Percentiles rank a stretch among this genome's conserved stretches.
Evolutionary conservation across 345 rosid genomes (phyloP).

Genomic region (Xanthoceras sorbifolium): DNA sequence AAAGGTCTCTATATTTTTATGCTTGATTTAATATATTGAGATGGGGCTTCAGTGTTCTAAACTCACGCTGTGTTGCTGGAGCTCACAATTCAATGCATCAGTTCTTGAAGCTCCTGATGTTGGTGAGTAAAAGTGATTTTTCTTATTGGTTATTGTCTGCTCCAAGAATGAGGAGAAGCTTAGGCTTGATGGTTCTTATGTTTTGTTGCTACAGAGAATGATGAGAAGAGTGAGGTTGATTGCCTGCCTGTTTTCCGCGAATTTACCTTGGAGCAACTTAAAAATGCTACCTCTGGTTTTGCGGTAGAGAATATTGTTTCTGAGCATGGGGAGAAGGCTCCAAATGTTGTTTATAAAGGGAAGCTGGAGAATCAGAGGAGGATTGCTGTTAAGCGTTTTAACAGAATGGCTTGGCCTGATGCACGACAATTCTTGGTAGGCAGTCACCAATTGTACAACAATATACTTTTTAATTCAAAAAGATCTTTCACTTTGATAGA

Average conservation of each 20-base stretch:
- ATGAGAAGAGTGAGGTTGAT: constrained; percentile 44
- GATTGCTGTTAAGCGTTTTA: constrained; percentile 87
- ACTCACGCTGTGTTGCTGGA: constrained; percentile 61
- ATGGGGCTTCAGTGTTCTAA: constrained; percentile 67
- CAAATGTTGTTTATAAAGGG: constrained; percentile 92
- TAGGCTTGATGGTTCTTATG: constrained; percentile 11
- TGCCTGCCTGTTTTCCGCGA: constrained; percentile 68
- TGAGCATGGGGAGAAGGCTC: constrained; percentile 97
- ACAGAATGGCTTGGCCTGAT: constrained; percentile 93
- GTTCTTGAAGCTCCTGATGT: constrained; percentile 56
- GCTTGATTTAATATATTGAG: constrained; percentile 21
- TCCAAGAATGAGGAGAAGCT: not conserved
- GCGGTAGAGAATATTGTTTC: constrained; percentile 87
- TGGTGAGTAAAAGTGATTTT: constrained; percentile 45
- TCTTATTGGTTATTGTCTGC: not conserved
- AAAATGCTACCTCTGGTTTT: constrained; percentile 89
- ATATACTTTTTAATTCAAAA: not conserved
- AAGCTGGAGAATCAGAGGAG: constrained; percentile 79
- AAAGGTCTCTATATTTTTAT: constrained; percentile 5
- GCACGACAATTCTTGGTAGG: constrained; percentile 78
- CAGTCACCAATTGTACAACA: not conserved
- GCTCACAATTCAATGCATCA: constrained; percentile 59
- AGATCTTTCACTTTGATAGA: not conserved
- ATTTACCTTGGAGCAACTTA: constrained; percentile 71
- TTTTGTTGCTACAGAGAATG: constrained; percentile 47